These are phyloP conservation scores for Phoma sp. DNA, from an alignment of 2,329 filamentous ascomycete genomes.

Conservation along the genomic window DNA sequence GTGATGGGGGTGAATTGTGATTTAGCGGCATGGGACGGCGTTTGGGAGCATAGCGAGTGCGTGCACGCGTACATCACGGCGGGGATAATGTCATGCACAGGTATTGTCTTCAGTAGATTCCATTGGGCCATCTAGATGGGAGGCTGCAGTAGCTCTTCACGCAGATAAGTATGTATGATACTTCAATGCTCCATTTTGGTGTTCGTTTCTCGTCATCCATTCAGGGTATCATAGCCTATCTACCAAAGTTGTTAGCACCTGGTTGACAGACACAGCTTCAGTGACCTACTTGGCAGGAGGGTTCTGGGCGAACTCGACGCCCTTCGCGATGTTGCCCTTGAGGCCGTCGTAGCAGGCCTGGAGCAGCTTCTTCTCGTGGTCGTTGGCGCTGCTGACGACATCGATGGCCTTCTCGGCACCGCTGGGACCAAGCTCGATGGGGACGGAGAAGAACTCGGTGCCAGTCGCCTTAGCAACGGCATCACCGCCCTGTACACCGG, in stretches of 20 bases:
- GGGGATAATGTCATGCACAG: too few relatives aligned
- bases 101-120: slow-evolving; percentile 16
- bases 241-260: slow-evolving; percentile 2
- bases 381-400: slow-evolving; percentile 77
- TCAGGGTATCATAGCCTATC: slow-evolving; percentile 29
- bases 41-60: slow-evolving; percentile 19
- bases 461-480: slow-evolving; percentile 84
- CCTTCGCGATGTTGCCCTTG: slow-evolving; percentile 93
- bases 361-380: slow-evolving; percentile 89
- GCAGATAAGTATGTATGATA: slow-evolving; percentile 3
- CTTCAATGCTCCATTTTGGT: slow-evolving; percentile 11
- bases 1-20: background rate
- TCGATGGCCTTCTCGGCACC: slow-evolving; percentile 88
- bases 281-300: slow-evolving; percentile 62
- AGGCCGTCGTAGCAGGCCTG: slow-evolving; percentile 77
- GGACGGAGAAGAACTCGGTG: slow-evolving; percentile 92
- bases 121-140: slow-evolving; percentile 11
- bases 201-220: slow-evolving; percentile 23
- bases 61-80: background rate
- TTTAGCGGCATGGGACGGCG: slow-evolving; percentile 45
- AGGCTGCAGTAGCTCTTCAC: slow-evolving; percentile 16
- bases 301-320: slow-evolving; percentile 86
- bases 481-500: slow-evolving; percentile 86
- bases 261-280: background rate
- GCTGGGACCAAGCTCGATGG: slow-evolving; percentile 86